Base-by-base conservation (phyloP, 108 stramenopile genomes). In the Cyclotella choctawhatcheeana region DNA sequence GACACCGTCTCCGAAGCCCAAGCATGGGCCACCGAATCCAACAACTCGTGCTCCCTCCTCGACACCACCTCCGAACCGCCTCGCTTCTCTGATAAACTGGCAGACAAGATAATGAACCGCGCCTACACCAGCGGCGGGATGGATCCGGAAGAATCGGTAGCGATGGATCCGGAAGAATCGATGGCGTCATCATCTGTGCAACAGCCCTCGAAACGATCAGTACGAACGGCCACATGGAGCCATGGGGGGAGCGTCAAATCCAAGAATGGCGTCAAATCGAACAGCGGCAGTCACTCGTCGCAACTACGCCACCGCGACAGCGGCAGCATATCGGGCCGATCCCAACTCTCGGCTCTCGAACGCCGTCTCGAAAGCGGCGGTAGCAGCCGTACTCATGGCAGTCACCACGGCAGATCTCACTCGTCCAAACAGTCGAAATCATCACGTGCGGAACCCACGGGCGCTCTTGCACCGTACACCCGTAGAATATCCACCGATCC, bases 31-130 rank as follows among this genome's bases (percentile, higher is more conserved):
- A 22, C 22, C 26, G 48, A 16, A 59, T 54, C 61, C 22, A 67
- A 5, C 26, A 26, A 7, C 26, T n/a, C 7, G n/a, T 27, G 51
- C 59, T 68, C 60, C 24, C 1, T 63, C 51, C 1, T 61, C 21
- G 75, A 76, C 60, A 76, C 75, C 37, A 17, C 16, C 24, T 76
- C 75, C 40, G 75, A 76, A 54, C 75, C 75, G 20, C 67, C 75
- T 21, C 67, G 75, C 37, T 68, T 37, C 52, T 32, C 26, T 2
- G 59, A 59, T n/a, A 48, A 48, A 48, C 18, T 48, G 17, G 47
- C 47, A 8, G 47, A 48, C 4, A 48, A n/a, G 18, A 32, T 34
- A 14, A 25, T 24, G 58, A 64, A 14, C 32, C 45, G 37, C 7
- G 20, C 40, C 37, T 20, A 29, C n/a, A n/a, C n/a, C n/a, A n/a